Base-by-base conservation (phyloP, 2,329 filamentous ascomycete genomes). In the Penicillium aurantiogriseum region DNA sequence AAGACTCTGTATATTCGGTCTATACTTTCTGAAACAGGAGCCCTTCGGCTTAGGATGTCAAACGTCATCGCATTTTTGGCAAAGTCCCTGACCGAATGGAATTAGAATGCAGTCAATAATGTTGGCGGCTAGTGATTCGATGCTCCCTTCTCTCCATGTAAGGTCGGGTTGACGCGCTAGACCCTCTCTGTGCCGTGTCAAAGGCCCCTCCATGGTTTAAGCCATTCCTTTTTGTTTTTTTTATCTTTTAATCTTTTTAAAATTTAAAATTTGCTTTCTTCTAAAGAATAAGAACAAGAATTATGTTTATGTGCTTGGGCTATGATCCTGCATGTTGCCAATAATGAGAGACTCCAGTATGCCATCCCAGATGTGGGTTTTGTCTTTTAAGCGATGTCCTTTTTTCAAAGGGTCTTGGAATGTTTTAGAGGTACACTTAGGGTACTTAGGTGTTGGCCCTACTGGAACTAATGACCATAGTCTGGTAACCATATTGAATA, bases 141-240 rank as follows among this genome's bases (percentile, higher is more conserved):
- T 55, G 23, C 39, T 45, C 39, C 38, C 46, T 38, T 36, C 27
- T 31, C 35, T 49, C 15, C 19, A 65, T 65, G 64, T 63, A 65
- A 66, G 63, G 63, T 66, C 61, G 40, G 38, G 55, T 51, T 58
- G 35, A 29, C 52, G 52, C 64, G 59, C 64, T 67, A 67, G 57
- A 59, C 64, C 60, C 40, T 46, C 48, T 58, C 44, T 61, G 60
- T 62, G 58, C 62, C 62, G 62, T 63, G 62, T 64, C 60, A 54
- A 61, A 58, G 42, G 47, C 56, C 48, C 29, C 45, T 47, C 29
- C 36, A 39, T 53, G 44, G 50, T 33, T 46, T 55, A 43, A 55
- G 61, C 56, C 59, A 58, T 61, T 57, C 53, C 35, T 17, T 47
- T 53, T 53, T 38, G 5, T 23, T 2, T 13, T 43, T 42, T 43